These are phyloP conservation scores for Pseudotulostoma volvatum DNA, from an alignment of 495 filamentous ascomycete genomes.

Conservation along the genomic window DNA sequence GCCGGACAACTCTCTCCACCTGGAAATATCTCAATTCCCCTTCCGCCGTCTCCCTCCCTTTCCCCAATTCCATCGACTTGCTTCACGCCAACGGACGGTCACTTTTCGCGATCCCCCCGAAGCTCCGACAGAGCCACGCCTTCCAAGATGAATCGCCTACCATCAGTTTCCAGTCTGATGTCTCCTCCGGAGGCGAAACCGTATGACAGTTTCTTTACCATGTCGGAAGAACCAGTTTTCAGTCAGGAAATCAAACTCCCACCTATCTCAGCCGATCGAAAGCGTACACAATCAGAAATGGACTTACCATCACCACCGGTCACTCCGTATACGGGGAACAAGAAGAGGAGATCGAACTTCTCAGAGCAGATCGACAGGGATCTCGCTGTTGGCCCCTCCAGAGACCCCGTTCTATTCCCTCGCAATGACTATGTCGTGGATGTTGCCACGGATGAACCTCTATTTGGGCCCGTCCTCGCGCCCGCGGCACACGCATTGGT, in stretches of 20 bases:
- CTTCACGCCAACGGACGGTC: neutral
- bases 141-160: slow-evolving; percentile 32
- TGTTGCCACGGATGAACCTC: slow-evolving; percentile 33
- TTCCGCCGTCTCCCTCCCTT: neutral
- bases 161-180: slow-evolving; percentile 47
- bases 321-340: slow-evolving; percentile 45
- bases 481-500: slow-evolving; percentile 37
- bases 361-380: slow-evolving; percentile 25
- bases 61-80: neutral
- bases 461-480: slow-evolving; percentile 36
- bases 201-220: slow-evolving; percentile 40
- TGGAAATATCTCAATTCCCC: neutral
- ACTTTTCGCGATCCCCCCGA: neutral
- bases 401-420: slow-evolving; percentile 48
- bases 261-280: slow-evolving; percentile 33
- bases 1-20: no score
- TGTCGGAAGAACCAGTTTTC: slow-evolving; percentile 15
- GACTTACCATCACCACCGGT: slow-evolving; percentile 55
- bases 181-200: slow-evolving; percentile 55
- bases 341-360: slow-evolving; percentile 30
- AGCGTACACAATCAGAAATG: slow-evolving; percentile 32
- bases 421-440: slow-evolving; percentile 26
- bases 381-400: slow-evolving; percentile 18
- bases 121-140: neutral
- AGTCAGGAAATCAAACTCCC: slow-evolving; percentile 29